phyloP scores from a whole-genome alignment of 2,329 filamentous ascomycete species.

The Phoma sp. region DNA sequence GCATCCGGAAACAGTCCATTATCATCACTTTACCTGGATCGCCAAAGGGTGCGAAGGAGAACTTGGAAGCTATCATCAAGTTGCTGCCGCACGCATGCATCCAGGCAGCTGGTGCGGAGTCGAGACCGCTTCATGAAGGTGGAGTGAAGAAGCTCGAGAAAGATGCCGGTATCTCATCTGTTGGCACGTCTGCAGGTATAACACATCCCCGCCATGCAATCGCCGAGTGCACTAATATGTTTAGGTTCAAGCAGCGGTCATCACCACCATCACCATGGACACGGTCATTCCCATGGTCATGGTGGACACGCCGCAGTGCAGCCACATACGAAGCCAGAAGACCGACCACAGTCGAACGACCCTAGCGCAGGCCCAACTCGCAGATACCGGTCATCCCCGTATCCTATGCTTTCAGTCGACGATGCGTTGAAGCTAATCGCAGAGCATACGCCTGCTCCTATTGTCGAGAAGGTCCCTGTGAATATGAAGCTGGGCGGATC shows the following conservation, averaged over 20 bases:
- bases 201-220: no score
- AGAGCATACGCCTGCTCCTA: slow-evolving; percentile 72
- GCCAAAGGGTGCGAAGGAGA: slow-evolving; percentile 93
- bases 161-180: slow-evolving; percentile 68
- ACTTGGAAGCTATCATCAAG: slow-evolving; percentile 85
- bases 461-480: slow-evolving; percentile 65
- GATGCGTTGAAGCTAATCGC: slow-evolving; percentile 77
- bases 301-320: slow-evolving; percentile 57
- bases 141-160: slow-evolving; percentile 83
- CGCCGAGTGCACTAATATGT: neutral
- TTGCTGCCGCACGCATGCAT: slow-evolving; percentile 94
- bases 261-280: slow-evolving; percentile 59
- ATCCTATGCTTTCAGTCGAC: slow-evolving; percentile 86
- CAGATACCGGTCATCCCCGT: slow-evolving; percentile 84
- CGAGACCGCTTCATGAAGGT: slow-evolving; percentile 77
- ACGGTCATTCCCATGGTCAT: slow-evolving; percentile 68
- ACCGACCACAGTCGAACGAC: slow-evolving; percentile 65
- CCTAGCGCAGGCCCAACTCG: slow-evolving; percentile 66
- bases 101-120: slow-evolving; percentile 84
- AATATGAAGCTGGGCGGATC: slow-evolving; percentile 72
- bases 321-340: slow-evolving; percentile 72
- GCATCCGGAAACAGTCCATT: slow-evolving; percentile 79
- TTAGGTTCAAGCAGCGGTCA: slow-evolving; percentile 34
- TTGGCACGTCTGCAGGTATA: slow-evolving; percentile 23
- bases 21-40: slow-evolving; percentile 92